Conservation (phyloP, 306 rosid genomes). For the Adenanthera pavonina region DNA sequence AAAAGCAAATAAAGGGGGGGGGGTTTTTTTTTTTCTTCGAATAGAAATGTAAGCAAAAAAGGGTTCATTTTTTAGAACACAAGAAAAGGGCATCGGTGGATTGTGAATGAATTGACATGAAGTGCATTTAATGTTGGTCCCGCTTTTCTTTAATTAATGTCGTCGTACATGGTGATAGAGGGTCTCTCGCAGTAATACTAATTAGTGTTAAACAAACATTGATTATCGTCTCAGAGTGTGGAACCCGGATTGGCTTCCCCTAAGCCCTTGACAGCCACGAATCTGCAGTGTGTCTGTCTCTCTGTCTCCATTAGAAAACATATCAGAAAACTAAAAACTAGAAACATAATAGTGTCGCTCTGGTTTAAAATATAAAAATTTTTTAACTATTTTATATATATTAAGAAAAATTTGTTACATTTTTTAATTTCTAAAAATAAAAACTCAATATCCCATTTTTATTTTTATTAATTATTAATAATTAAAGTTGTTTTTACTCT, state of each 20-base stretch:
- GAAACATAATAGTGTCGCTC: too few species aligned
- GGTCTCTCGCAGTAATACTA: constrained; percentile 28
- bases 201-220: neutral
- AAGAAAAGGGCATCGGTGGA: neutral
- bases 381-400: too few species aligned
- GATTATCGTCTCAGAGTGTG: constrained; percentile 50
- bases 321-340: neutral
- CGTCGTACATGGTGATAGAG: constrained; percentile 48
- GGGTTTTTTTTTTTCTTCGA: too few species aligned
- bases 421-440: too few species aligned
- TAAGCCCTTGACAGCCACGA: constrained; percentile 48
- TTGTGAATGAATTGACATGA: neutral
- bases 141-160: constrained; percentile 23
- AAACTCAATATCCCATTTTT: too few species aligned
- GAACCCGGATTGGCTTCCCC: constrained; percentile 44
- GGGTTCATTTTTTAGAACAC: neutral
- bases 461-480: too few species aligned
- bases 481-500: too few species aligned
- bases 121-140: neutral
- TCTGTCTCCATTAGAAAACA: constrained; percentile 40
- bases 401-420: too few species aligned
- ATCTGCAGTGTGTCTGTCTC: constrained; percentile 66
- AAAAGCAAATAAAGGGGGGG: too few species aligned
- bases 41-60: too few species aligned
- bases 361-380: too few species aligned